These are phyloP conservation scores for Eimeria tenella DNA, from an alignment of 169 alveolate species.

Conservation along the genomic window DNA sequence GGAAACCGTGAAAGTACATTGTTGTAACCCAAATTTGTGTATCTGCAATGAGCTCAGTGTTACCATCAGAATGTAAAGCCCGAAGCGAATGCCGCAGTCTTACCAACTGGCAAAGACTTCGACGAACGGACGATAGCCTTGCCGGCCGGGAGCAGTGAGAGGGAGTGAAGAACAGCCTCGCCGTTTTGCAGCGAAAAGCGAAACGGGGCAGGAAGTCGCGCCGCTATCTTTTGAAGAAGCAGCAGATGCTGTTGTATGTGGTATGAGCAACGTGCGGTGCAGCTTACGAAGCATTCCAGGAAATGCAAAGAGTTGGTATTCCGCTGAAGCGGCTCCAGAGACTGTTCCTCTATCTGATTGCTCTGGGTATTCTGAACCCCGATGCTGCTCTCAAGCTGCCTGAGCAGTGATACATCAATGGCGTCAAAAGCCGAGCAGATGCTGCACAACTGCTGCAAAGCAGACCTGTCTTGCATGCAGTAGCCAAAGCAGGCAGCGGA, in stretches of 20 bases:
- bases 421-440: constrained; percentile 53
- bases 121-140: constrained; percentile 42
- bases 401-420: constrained; percentile 20
- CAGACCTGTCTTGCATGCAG: background rate
- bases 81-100: background rate
- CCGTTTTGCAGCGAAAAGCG: constrained; percentile 38
- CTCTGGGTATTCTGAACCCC: background rate
- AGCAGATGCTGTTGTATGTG: constrained; percentile 37
- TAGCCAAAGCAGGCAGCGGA: background rate
- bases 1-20: too few species aligned
- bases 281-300: background rate
- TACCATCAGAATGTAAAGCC: background rate
- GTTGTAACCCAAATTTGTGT: too few species aligned
- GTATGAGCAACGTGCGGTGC: constrained; percentile 14
- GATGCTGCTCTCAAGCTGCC: constrained; percentile 23
- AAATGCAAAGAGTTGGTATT: background rate
- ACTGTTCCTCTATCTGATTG: constrained; percentile 28
- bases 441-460: background rate
- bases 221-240: constrained; percentile 46
- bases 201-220: constrained; percentile 43
- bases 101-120: constrained; percentile 38
- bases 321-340: background rate
- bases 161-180: constrained; percentile 47
- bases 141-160: constrained; percentile 8
- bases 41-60: background rate